phyloP scores from a whole-genome alignment of 129 eudicot species.

The Apium graveolens region DNA sequence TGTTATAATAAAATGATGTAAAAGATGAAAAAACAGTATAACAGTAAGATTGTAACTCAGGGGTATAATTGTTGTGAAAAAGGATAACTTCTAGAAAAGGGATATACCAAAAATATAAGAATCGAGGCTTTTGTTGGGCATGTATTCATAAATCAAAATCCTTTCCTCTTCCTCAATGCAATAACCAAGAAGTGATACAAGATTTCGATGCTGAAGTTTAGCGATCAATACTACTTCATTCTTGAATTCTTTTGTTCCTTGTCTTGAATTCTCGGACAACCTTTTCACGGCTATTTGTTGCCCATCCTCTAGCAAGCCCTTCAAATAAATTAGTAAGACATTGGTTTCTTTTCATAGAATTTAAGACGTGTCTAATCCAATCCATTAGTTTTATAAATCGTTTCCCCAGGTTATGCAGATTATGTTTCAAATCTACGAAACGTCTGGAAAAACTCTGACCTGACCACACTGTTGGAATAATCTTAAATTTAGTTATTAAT shows the following conservation, averaged over 20 bases:
- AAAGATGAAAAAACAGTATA: too few species aligned
- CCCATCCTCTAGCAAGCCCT: background rate
- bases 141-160: background rate
- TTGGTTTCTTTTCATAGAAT: too few species aligned
- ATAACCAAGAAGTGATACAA: background rate
- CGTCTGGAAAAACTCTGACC: too few species aligned
- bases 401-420: too few species aligned
- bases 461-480: too few species aligned
- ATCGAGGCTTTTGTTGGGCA: background rate
- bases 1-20: too few species aligned
- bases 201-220: background rate
- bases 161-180: background rate
- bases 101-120: background rate
- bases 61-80: too few species aligned
- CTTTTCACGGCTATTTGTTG: background rate
- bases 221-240: background rate
- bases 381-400: too few species aligned
- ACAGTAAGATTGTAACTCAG: background rate
- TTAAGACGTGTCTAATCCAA: too few species aligned
- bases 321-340: too few species aligned
- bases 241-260: background rate
- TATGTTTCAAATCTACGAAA: too few species aligned
- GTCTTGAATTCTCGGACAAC: background rate
- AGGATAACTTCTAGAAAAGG: background rate
- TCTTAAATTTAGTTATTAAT: too few species aligned